Conservation (phyloP, 2,329 filamentous ascomycete species). For the Fusarium virguliforme region DNA sequence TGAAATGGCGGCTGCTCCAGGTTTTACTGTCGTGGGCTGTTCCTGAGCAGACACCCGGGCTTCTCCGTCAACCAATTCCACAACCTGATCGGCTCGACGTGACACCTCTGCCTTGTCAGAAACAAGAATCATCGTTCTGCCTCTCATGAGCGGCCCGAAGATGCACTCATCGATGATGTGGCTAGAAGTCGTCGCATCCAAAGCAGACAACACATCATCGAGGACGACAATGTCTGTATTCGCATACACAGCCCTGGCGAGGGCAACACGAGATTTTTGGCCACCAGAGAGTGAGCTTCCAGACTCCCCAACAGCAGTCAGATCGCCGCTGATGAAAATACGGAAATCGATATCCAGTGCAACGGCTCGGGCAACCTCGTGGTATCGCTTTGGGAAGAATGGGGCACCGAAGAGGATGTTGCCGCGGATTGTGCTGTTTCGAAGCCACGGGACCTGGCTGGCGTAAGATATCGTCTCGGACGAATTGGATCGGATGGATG, state of each 20-base stretch:
- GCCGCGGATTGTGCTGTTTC: slow-evolving; percentile 58
- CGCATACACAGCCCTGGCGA: slow-evolving; percentile 21
- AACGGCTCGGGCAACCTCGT: slow-evolving; percentile 42
- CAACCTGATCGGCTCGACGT: background rate
- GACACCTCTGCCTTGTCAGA: background rate
- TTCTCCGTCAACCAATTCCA: background rate
- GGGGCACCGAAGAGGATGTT: slow-evolving; percentile 57
- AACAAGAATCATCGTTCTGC: background rate
- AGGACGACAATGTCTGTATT: slow-evolving; percentile 16
- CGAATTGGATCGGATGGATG: background rate
- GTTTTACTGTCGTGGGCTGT: background rate
- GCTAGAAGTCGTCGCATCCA: slow-evolving; percentile 20
- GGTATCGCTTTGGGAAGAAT: slow-evolving; percentile 53
- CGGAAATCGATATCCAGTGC: slow-evolving; percentile 20
- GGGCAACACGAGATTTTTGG: slow-evolving; percentile 19
- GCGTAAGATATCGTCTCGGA: slow-evolving; percentile 53
- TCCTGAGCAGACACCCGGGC: background rate
- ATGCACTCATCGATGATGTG: background rate
- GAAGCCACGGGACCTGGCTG: slow-evolving; percentile 62
- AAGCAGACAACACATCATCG: slow-evolving; percentile 22
- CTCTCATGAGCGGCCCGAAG: background rate
- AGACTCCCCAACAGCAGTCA: slow-evolving; percentile 17
- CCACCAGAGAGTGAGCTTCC: slow-evolving; percentile 23
- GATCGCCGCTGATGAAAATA: slow-evolving; percentile 13
- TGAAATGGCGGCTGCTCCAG: background rate